Evolutionary conservation across 208 protist genomes (phyloP), one percentile per base, ranked within the genome.

Genomic region (Crithidia bombi): DNA sequence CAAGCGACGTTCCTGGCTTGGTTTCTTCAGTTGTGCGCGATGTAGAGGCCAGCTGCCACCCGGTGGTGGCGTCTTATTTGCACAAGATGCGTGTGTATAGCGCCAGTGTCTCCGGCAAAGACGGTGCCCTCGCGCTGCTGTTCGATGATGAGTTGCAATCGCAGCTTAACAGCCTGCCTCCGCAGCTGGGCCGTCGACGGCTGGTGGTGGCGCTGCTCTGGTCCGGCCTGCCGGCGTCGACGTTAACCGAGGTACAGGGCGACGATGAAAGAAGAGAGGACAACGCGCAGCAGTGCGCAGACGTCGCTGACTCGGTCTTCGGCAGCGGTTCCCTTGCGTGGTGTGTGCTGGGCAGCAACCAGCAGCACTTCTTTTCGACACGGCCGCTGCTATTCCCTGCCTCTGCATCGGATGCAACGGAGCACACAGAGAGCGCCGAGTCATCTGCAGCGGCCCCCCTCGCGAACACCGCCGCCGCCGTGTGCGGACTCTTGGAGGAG

Each of bases 291-390:
- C 35, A 21, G n/a, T 11, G 36, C 17, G 35, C 12, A 21, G 39
- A 17, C 4, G 30, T 17, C 15, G 28, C 4, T 19, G 21, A 28
- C 0, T 38, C 26, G 33, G 73, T 62, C 2, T 90, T 85, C 67
- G 88, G 85, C 19, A 75, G 75, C 32, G 83, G 85, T n/a, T 93
- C 88, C 7, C 78, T 89, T 25, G 88, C 85, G 9, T 93, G 85
- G 85, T 43, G 58, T n/a, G 72, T 89, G 6, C 65, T 93, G 52
- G 49, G 72, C 9, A 56, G 75, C 49, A 75, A 91, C 36, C 82
- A 68, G 46, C 35, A 7, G 10, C 67, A 28, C 11, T 69, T 85
- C 23, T 61, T 83, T 28, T 41, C 61, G 1, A 59, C 30, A 17
- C n/a, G 39, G 30, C 54, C 30, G 25, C 51, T 17, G 6, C n/a